Evolutionary conservation across 2,329 filamentous ascomycete genomes (phyloP).

Genomic region (Fusarium sp.): DNA sequence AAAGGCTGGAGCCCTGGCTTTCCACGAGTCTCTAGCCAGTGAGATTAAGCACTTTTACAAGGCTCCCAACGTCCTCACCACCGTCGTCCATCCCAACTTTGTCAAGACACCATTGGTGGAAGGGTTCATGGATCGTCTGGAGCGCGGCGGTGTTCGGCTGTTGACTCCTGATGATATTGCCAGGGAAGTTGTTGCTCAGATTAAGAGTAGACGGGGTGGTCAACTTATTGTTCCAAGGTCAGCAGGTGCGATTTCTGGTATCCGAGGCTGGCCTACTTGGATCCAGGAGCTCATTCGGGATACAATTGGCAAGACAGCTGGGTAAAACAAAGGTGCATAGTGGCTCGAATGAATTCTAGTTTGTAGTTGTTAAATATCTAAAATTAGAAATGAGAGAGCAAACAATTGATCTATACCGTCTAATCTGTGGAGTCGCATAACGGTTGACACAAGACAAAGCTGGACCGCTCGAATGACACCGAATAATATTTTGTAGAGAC

Average conservation of each 20-base stretch:
- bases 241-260: slow-evolving; percentile 42
- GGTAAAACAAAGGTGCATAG: neutral
- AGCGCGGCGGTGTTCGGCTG: slow-evolving; percentile 49
- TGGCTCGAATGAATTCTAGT: neutral
- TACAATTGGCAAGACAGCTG: slow-evolving; percentile 34
- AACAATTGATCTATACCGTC: neutral
- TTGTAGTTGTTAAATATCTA: neutral
- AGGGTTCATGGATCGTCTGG: slow-evolving; percentile 49
- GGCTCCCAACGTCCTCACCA: slow-evolving; percentile 72
- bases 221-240: slow-evolving; percentile 60
- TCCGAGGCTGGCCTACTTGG: slow-evolving; percentile 60
- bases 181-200: slow-evolving; percentile 58
- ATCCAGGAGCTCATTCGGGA: slow-evolving; percentile 53
- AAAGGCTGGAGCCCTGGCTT: slow-evolving; percentile 74
- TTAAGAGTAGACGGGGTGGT: slow-evolving; percentile 59
- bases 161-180: slow-evolving; percentile 57
- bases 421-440: neutral
- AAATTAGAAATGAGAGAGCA: no score
- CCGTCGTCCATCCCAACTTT: slow-evolving; percentile 71
- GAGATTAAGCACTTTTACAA: slow-evolving; percentile 71
- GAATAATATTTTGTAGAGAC: neutral
- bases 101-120: slow-evolving; percentile 62
- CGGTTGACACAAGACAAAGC: no score
- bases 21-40: slow-evolving; percentile 73
- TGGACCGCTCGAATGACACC: no score